Conservation (phyloP, 2,329 filamentous ascomycete genomes). For the Pseudogymnoascus sp. region DNA sequence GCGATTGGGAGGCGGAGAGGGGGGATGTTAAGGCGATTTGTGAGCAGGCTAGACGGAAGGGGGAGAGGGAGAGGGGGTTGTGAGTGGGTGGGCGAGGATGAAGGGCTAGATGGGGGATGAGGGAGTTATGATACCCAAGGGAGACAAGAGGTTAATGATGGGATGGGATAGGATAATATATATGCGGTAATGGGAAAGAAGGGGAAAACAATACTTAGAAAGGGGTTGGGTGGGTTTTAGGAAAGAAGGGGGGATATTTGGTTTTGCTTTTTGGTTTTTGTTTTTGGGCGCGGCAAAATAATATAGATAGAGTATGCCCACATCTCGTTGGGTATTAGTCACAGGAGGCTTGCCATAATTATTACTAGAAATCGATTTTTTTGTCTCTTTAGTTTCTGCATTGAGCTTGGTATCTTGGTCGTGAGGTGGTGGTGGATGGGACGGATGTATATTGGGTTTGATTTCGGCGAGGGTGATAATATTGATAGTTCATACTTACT, state of each 20-base stretch:
- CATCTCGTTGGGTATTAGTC: neutral
- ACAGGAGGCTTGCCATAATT: neutral
- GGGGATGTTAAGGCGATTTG: conserved; percentile 11
- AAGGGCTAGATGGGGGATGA: neutral
- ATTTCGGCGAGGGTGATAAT: neutral
- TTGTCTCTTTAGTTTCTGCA: neutral
- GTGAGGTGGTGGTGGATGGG: neutral
- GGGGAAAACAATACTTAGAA: neutral
- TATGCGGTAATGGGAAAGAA: neutral
- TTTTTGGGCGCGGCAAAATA: neutral
- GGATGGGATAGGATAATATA: neutral
- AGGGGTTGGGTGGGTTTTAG: neutral
- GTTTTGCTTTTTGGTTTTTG: neutral
- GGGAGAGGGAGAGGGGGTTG: neutral
- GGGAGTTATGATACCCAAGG: neutral
- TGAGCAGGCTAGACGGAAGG: neutral
- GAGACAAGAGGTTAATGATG: neutral
- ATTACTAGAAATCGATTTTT: neutral
- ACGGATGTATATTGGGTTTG: neutral
- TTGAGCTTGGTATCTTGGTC: neutral
- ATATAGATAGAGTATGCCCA: neutral
- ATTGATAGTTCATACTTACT: neutral
- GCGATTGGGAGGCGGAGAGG: conserved; percentile 17
- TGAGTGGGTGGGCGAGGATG: neutral
- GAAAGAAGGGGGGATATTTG: neutral